These are phyloP conservation scores for Aspergillus heteromorphus DNA, from an alignment of 495 filamentous ascomycete species.

Conservation along the genomic window DNA sequence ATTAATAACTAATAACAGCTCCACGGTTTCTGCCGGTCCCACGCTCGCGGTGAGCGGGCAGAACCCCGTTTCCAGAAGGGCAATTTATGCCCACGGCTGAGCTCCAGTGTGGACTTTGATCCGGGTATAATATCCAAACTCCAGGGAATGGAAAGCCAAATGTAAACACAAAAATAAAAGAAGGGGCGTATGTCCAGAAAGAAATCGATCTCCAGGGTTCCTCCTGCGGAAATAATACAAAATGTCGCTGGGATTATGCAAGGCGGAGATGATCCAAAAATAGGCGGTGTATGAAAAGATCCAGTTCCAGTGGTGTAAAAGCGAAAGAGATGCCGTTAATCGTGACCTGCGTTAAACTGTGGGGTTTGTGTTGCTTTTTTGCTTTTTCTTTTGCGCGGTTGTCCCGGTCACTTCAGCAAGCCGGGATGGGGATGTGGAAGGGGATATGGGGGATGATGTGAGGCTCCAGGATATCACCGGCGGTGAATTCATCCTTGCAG, in stretches of 20 bases:
- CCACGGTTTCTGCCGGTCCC: slow-evolving; percentile 2
- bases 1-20: slow-evolving; percentile 16
- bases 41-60: slow-evolving; percentile 2
- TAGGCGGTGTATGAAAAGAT: background rate
- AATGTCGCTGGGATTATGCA: slow-evolving; percentile 8
- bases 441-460: slow-evolving; percentile 23
- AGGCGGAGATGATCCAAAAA: slow-evolving; percentile 8
- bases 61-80: slow-evolving; percentile 10
- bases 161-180: background rate
- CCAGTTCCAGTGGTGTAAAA: background rate
- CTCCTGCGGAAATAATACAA: slow-evolving; percentile 15
- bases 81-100: slow-evolving; percentile 1
- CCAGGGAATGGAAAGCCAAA: slow-evolving; percentile 3
- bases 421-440: slow-evolving; percentile 22
- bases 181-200: slow-evolving; percentile 18
- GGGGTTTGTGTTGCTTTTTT: slow-evolving; percentile 1
- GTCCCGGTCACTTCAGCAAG: slow-evolving; percentile 15
- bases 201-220: slow-evolving; percentile 7
- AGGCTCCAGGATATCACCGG: slow-evolving; percentile 13
- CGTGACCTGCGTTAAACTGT: slow-evolving; percentile 23
- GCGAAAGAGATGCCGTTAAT: slow-evolving; percentile 18
- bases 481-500: slow-evolving; percentile 31
- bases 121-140: slow-evolving; percentile 8
- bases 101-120: slow-evolving; percentile 5
- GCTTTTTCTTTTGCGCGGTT: background rate